Conservation (phyloP, 116 monocot species). For the Cymodocea nodosa region DNA sequence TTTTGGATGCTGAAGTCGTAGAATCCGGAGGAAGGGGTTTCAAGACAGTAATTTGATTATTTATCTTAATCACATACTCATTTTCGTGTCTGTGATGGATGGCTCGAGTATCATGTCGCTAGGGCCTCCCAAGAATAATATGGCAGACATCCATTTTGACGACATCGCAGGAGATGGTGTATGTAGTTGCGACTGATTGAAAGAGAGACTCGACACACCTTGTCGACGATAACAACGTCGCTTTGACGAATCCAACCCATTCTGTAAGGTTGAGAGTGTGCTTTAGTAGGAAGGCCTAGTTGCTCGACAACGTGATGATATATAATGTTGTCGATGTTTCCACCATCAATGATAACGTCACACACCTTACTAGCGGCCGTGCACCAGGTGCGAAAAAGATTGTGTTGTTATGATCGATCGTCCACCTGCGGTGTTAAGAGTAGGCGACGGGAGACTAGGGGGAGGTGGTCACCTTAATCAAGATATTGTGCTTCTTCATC, state of each 20-base stretch:
- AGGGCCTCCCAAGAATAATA: background rate
- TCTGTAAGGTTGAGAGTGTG: background rate
- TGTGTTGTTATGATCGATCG: too few relatives aligned
- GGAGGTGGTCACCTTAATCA: too few relatives aligned
- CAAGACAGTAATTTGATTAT: too few relatives aligned
- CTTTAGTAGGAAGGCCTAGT: background rate
- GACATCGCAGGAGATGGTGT: background rate
- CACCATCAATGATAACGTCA: background rate
- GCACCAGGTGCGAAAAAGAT: background rate
- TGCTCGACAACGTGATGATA: background rate
- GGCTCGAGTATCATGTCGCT: background rate
- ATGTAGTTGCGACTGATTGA: background rate
- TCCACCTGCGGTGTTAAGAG: too few relatives aligned
- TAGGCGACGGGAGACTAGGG: too few relatives aligned
- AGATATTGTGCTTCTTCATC: too few relatives aligned
- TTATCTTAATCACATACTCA: too few relatives aligned
- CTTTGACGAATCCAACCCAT: background rate
- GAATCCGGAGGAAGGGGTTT: too few relatives aligned
- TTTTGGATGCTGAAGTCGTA: too few relatives aligned
- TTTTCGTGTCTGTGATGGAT: background rate
- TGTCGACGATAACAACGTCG: background rate
- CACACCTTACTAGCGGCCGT: background rate
- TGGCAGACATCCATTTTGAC: background rate
- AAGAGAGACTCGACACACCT: background rate
- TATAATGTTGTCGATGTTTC: background rate